These are phyloP conservation scores for Cunninghamia lanceolata DNA, from an alignment of 75 land plant genomes.

Conservation along the genomic window DNA sequence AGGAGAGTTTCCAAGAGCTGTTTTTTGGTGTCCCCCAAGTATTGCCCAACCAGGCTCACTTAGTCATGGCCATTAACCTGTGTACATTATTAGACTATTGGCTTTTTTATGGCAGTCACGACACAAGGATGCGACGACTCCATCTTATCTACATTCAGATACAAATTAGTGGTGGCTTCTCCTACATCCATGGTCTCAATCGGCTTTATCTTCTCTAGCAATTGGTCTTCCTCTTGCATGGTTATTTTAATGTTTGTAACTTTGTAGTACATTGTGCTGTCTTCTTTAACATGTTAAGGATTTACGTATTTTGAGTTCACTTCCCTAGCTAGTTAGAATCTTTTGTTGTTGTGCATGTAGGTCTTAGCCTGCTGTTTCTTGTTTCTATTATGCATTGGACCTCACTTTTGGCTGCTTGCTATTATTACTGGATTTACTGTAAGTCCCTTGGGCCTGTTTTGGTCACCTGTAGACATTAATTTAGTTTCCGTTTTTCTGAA, in stretches of 20 bases:
- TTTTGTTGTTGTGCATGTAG: neutral
- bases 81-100: neutral
- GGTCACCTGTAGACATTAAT: neutral
- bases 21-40: neutral
- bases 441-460: neutral
- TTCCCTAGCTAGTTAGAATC: neutral
- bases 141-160: neutral
- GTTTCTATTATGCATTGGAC: neutral
- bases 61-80: neutral
- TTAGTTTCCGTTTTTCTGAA: neutral
- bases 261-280: neutral
- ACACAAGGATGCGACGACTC: neutral
- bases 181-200: neutral
- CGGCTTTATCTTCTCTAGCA: neutral
- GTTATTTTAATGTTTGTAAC: neutral
- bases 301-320: neutral
- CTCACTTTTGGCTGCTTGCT: neutral
- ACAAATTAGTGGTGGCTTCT: neutral
- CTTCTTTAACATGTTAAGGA: neutral
- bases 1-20: neutral
- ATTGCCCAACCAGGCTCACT: neutral
- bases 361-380: neutral
- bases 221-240: neutral
- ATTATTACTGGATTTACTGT: too few species aligned
- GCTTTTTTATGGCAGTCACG: neutral